Evolutionary conservation across 2,329 filamentous ascomycete species (phyloP), one percentile per base, ranked within the genome.

Genomic region (Rhytidhysteron rufulum): DNA sequence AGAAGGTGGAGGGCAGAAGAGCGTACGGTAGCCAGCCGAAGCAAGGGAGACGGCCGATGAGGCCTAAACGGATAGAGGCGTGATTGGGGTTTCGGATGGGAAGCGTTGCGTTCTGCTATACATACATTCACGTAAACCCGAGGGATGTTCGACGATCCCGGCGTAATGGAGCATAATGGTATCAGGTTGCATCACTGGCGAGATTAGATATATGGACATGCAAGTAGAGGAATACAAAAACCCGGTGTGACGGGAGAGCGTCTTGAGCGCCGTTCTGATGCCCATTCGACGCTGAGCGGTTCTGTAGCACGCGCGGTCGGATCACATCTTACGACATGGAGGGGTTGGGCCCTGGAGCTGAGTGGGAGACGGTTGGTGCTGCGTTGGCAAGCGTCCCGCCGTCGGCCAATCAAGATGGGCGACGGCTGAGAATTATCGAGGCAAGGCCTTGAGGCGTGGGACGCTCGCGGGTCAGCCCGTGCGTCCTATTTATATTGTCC

Each of bases 11-110:
- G 36, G 80, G 79, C 29, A 72, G 87, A 53, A 73, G 83, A 57
- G 77, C 78, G 9, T 93, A 91, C 59, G 88, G 88, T 35, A 88
- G 84, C 57, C 87, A 94, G 69, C 86, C 85, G 24, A 77, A 74
- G 56, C 84, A 87, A 66, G 72, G 68, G 16, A 66, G 73, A 51
- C 74, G 74, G 54, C 60, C 62, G 15, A 79, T 76, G 58, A 75
- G 76, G 63, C 68, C 73, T 34, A 74, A 69, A 42, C 49, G 50
- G 35, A 5, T 33, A 33, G 31, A 33, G 31, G 18, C n/a, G 31
- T 33, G 31, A 33, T 5, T 6, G 24, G 7, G 13, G 24, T 8
- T 27, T 27, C 8, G 13, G 24, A 8, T 27, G 24, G n/a, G n/a
- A n/a, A n/a, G 24, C 24, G 24, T 27, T 27, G 24, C 13, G 24